Base-by-base conservation (phyloP, 2,329 filamentous ascomycete genomes). In the Trichoderma oligosporum region DNA sequence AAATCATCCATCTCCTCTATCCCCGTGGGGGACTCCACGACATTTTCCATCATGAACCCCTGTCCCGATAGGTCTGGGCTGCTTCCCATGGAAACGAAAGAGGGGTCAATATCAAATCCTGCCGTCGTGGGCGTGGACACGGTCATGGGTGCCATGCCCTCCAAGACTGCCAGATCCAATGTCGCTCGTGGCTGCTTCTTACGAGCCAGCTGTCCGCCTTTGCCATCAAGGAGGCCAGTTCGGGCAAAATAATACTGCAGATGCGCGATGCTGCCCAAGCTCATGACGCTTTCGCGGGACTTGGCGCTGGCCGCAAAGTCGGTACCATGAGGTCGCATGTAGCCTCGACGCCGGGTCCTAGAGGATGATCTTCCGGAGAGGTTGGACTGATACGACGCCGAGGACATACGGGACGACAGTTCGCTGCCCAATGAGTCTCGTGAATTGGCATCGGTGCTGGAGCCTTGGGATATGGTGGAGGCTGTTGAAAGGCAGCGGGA, bases 221-320 rank as follows among this genome's bases (percentile, higher is more conserved):
- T 97, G 57, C 93, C 91, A 68, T 99, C 94, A 49, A 99, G 76
- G 62, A 99, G 75, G 5, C 94, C 94, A 0, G 94, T 99, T 59
- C 94, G 82, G 33, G 94, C 93, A 76, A 99, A 99, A 74, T 97
- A 99, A 75, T 97, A 96, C 73, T 99, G 94, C 68, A 99, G 78
- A 75, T 99, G 94, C 56, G 92, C 91, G 66, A 99, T 99, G 73
- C 92, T 97, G 55, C 94, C 94, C 61, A 99, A 76, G 68, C 91
- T 96, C 83, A 97, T 87, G 63, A 99, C 94, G 69, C 92, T 97
- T 71, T 99, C 93, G 61, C 94, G 82, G 49, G 91, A 91, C 68
- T 85, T 86, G 45, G 94, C 94, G 57, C 92, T 97, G 59, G 89
- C 88, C 24, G 94, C 90, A 71, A 97, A 99, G 67, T 91, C 83